Conservation (phyloP, 2,329 filamentous ascomycete genomes). For the Acephala macrosclerotiorum region DNA sequence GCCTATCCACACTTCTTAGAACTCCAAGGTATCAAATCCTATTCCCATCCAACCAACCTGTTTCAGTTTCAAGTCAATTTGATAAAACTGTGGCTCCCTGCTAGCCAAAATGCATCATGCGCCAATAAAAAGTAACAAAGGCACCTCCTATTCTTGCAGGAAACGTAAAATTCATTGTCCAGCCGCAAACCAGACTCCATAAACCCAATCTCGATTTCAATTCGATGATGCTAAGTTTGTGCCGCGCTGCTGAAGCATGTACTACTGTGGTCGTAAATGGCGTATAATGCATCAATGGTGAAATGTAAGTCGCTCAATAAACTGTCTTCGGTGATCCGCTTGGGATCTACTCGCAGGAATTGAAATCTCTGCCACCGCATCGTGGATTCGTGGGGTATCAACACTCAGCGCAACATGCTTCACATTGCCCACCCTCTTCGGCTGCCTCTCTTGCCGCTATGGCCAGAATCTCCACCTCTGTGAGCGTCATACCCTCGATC, state of each 20-base stretch:
- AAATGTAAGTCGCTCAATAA: constrained; percentile 31
- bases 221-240: constrained; percentile 18
- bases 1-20: constrained; percentile 33
- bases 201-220: constrained; percentile 25
- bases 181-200: constrained; percentile 9
- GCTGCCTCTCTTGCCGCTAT: constrained; percentile 41
- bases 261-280: constrained; percentile 30
- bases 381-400: no score
- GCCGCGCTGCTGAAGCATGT: constrained; percentile 19
- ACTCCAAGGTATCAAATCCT: constrained; percentile 42
- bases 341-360: constrained; percentile 24
- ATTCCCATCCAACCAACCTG: constrained; percentile 21
- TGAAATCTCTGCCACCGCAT: constrained; percentile 21
- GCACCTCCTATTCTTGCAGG: neutral
- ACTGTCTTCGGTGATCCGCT: constrained; percentile 15
- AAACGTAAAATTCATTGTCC: constrained; percentile 3
- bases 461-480: constrained; percentile 41
- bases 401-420: no score
- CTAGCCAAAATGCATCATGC: constrained; percentile 19
- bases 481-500: constrained; percentile 36
- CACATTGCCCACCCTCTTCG: constrained; percentile 35
- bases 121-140: constrained; percentile 26
- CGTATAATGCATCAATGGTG: constrained; percentile 37
- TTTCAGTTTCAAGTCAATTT: constrained; percentile 34
- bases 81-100: constrained; percentile 20